A percentile compares a stretch with the other conserved stretches of the same genome.
Conservation (phyloP, 768 basidiomycete genomes). For the Aureoboletus auriporus region DNA sequence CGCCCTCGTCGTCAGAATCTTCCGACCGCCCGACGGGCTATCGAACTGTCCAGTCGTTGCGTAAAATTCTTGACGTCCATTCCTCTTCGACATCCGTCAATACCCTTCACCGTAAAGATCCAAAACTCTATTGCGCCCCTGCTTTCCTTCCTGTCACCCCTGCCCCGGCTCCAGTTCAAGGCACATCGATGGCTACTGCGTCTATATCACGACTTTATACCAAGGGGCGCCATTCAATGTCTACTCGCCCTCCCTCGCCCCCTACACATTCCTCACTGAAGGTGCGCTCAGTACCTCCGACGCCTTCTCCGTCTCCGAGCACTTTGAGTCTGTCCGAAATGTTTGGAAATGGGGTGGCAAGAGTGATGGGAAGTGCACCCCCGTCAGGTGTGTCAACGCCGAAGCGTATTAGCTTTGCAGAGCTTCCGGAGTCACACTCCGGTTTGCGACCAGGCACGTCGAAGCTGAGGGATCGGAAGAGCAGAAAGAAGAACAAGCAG, state of each 20-base stretch:
- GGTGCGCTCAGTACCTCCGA: conserved; percentile 32
- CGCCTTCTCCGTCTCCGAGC: conserved; percentile 36
- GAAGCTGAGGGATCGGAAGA: conserved; percentile 31
- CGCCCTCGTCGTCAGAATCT: conserved; percentile 48
- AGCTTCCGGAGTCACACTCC: conserved; percentile 65
- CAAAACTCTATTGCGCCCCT: conserved; percentile 15
- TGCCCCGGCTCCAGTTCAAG: conserved; percentile 50
- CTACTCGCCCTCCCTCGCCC: conserved; percentile 59
- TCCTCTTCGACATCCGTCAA: conserved; percentile 32
- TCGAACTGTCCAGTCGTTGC: conserved; percentile 59
- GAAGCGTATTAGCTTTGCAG: conserved; percentile 76
- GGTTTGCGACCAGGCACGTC: conserved; percentile 31
- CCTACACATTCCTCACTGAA: conserved; percentile 51
- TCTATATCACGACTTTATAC: conserved; percentile 76
- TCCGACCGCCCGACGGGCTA: conserved; percentile 51
- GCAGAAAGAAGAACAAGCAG: conserved; percentile 32
- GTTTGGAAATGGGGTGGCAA: conserved; percentile 29
- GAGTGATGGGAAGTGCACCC: conserved; percentile 33
- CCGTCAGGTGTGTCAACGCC: conserved; percentile 58
- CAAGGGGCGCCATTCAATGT: conserved; percentile 52
- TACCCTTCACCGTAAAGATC: conserved; percentile 8
- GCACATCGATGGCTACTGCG: conserved; percentile 74
- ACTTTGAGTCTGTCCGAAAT: conserved; percentile 21
- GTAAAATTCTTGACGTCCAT: conserved; percentile 62
- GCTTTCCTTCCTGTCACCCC: conserved; percentile 36